These are phyloP conservation scores for Erythrophleum fordii DNA, from an alignment of 306 rosid species.

Conservation along the genomic window DNA sequence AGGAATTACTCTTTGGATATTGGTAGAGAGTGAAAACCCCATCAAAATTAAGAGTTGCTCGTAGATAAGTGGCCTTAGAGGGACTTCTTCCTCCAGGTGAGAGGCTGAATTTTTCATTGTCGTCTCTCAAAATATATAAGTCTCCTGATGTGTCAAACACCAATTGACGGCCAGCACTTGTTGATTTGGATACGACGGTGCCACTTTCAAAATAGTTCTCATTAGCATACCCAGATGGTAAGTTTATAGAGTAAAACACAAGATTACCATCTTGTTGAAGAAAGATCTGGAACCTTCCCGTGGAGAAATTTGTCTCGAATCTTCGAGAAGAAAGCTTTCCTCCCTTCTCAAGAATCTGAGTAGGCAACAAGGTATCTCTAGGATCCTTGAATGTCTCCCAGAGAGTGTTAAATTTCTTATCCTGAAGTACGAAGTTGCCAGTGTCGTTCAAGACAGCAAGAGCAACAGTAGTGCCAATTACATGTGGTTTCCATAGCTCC, in stretches of 20 bases:
- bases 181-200: not conserved
- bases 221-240: too few species aligned
- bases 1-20: not conserved
- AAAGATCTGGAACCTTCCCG: slow-evolving; percentile 33
- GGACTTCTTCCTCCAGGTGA: too few species aligned
- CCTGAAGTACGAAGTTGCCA: not conserved
- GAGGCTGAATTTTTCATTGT: not conserved
- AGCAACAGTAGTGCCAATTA: not conserved
- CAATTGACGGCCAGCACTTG: not conserved
- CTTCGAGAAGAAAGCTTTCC: not conserved
- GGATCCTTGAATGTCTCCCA: slow-evolving; percentile 47
- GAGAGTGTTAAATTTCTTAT: not conserved
- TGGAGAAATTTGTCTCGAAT: too few species aligned
- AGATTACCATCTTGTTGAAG: slow-evolving; percentile 23
- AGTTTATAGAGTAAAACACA: slow-evolving; percentile 4
- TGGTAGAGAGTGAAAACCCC: slow-evolving; percentile 28
- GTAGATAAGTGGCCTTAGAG: not conserved
- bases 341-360: not conserved
- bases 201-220: not conserved
- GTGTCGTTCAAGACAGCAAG: not conserved
- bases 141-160: slow-evolving; percentile 13
- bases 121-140: not conserved
- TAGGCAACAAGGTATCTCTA: slow-evolving; percentile 16
- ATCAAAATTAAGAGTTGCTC: slow-evolving; percentile 38
- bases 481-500: not conserved